Evolutionary conservation across 2,329 filamentous ascomycete genomes (phyloP).

Genomic region (Colletotrichum lindemuthianum): DNA sequence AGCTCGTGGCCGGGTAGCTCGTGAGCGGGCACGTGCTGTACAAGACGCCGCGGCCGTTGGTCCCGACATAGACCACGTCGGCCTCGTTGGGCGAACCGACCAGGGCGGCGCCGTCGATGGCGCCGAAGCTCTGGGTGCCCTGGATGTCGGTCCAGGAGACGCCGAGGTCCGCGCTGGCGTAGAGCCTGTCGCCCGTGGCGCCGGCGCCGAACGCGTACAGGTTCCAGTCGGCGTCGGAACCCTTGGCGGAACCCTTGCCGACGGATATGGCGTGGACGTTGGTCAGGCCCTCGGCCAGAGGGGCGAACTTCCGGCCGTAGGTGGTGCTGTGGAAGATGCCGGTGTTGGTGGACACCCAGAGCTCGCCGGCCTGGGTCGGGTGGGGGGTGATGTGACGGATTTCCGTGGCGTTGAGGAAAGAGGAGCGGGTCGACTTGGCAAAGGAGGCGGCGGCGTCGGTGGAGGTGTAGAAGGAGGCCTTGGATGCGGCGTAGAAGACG

Average conservation of each 20-base stretch:
- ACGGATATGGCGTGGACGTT: slow-evolving; percentile 56
- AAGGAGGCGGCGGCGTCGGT: slow-evolving; percentile 59
- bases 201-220: slow-evolving; percentile 59
- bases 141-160: slow-evolving; percentile 59
- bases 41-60: slow-evolving; percentile 60
- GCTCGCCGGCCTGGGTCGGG: slow-evolving; percentile 66
- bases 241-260: slow-evolving; percentile 52
- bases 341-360: slow-evolving; percentile 65
- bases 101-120: slow-evolving; percentile 51
- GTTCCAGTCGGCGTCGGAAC: slow-evolving; percentile 50
- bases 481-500: slow-evolving; percentile 62
- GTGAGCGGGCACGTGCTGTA: slow-evolving; percentile 37
- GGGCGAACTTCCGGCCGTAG: slow-evolving; percentile 59
- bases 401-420: slow-evolving; percentile 50
- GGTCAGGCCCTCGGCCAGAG: slow-evolving; percentile 47
- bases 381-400: slow-evolving; percentile 67
- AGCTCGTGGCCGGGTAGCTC: neutral
- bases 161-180: slow-evolving; percentile 55
- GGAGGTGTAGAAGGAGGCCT: slow-evolving; percentile 61
- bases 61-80: slow-evolving; percentile 59
- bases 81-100: slow-evolving; percentile 57
- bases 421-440: slow-evolving; percentile 43
- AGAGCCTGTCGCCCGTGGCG: slow-evolving; percentile 53
- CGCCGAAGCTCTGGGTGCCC: slow-evolving; percentile 56
- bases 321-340: slow-evolving; percentile 65